Base-by-base conservation (phyloP, 2,329 filamentous ascomycete species). In the Fusarium brachygibbosum region DNA sequence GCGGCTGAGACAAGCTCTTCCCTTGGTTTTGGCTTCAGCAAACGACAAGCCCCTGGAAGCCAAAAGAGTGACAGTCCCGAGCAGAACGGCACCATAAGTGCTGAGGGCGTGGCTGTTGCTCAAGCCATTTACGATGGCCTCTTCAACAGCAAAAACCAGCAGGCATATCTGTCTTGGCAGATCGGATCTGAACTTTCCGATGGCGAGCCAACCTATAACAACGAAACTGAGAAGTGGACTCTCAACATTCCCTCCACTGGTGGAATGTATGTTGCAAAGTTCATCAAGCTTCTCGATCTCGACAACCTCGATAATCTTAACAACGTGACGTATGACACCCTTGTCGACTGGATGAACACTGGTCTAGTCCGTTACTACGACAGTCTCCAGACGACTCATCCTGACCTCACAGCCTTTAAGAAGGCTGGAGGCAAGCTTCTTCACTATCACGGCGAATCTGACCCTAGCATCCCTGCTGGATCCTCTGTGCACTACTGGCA, bases 231-330 rank as follows among this genome's bases (percentile, higher is more conserved):
- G 5, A 37, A 58, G 16, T 58, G 49, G 49, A 28, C 38, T 17
- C 7, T 55, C 5, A 58, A 55, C 16, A 58, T 58, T 9, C 49
- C 55, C 6, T 28, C 17, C 6, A 45, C 55, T 17, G 49, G 55
- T 25, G 55, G 55, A 1, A 45, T 58, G 49, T 58, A 45, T 21
- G 55, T 55, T 32, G 49, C 31, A 19, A 58, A 58, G 38, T 58
- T 58, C 2, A 45, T 58, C 14, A 23, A 58, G 25, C 49, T 58
- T 2, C 25, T 55, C 1, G 55, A 45, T 2, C 49, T 32, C 3
- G 32, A 55, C 3, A 55, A 45, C 5, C 49, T 58, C 1, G 31
- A 45, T 0, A 32, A 42, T 17, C 31, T 58, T 7, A 23, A 58
- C 13, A 54, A 55, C 3, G 38, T 58, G 9, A 58, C 55, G 0